Base-by-base conservation (phyloP, 2,329 filamentous ascomycete genomes). In the Verticillium nonalfalfae region DNA sequence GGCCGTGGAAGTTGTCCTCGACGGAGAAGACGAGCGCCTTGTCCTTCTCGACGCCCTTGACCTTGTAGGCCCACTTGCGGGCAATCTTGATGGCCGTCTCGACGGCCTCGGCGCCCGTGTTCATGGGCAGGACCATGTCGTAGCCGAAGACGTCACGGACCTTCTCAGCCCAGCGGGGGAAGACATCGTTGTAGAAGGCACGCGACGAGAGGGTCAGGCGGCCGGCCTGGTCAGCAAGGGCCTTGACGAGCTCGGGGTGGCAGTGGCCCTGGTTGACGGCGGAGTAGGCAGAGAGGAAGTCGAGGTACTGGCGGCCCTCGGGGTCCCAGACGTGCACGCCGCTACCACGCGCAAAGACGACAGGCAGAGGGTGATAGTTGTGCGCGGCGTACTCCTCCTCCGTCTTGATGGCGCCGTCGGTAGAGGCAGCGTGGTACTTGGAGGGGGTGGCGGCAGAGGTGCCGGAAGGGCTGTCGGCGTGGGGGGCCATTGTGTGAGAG, bases 191-290 rank as follows among this genome's bases (percentile, higher is more conserved):
- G 84, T 98, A 89, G 80, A 98, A 99, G 59, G 95, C 95, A 64
- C 94, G 87, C 64, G 93, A 97, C 77, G 92, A 97, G 67, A 98
- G 85, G 0, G 94, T 97, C 71, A 98, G 80, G 45, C 93, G 89
- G 66, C 89, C 85, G 57, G 95, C 95, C 79, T 99, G 95, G 67
- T 97, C 91, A 40, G 87, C 87, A 64, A 99, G 81, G 14, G 93
- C 90, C 76, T 94, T 93, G 73, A 99, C 88, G 61, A 98, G 87
- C 79, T 96, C 93, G 5, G 95, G 95, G 79, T 99, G 94, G 78
- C 94, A 98, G 78, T 99, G 94, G 65, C 94, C 94, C 78, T 98
- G 94, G 81, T 98, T 98, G 73, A 98, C 93, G 64, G 95, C 95
- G 68, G 91, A 96, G 83, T 99, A 99, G 67, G 95, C 95, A 56